phyloP scores from a whole-genome alignment of 2,329 filamentous ascomycete genomes.

The Drechmeria coniospora region DNA sequence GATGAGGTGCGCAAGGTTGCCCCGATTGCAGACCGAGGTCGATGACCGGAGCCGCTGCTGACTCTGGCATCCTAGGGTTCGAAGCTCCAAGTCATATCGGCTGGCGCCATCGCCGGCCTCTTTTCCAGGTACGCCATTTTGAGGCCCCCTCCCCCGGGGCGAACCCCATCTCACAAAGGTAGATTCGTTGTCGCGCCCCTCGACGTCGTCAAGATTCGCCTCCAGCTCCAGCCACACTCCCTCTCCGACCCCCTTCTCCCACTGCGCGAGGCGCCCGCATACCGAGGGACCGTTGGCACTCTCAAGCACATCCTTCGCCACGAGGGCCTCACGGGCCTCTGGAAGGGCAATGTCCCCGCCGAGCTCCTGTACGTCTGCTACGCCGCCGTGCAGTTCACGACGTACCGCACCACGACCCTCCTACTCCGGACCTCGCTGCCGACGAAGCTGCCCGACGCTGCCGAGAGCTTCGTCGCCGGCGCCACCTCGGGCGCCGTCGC shows the following conservation, averaged over 20 bases:
- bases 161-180: slow-evolving; percentile 1
- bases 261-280: slow-evolving; percentile 33
- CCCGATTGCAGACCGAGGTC: no score
- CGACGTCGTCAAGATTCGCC: slow-evolving; percentile 94
- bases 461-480: slow-evolving; percentile 69
- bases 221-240: slow-evolving; percentile 84
- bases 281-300: slow-evolving; percentile 65
- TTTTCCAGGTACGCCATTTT: slow-evolving; percentile 58
- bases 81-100: slow-evolving; percentile 37
- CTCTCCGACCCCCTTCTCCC: slow-evolving; percentile 57
- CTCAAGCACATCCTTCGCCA: slow-evolving; percentile 60
- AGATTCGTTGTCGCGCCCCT: slow-evolving; percentile 90
- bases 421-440: slow-evolving; percentile 39
- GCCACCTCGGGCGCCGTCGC: slow-evolving; percentile 69
- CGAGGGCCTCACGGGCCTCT: slow-evolving; percentile 75
- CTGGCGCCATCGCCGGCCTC: slow-evolving; percentile 57
- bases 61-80: slow-evolving; percentile 32
- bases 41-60: slow-evolving; percentile 2
- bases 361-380: slow-evolving; percentile 91
- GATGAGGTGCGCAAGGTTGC: slow-evolving; percentile 34
- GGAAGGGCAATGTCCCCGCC: slow-evolving; percentile 96
- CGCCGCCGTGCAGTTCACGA: slow-evolving; percentile 74
- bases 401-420: slow-evolving; percentile 63
- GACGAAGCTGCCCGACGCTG: slow-evolving; percentile 42
- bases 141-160: neutral